Evolutionary conservation across 2,329 filamentous ascomycete genomes (phyloP), one percentile per base, ranked within the genome.

Genomic region (Aspergillus versicolor): DNA sequence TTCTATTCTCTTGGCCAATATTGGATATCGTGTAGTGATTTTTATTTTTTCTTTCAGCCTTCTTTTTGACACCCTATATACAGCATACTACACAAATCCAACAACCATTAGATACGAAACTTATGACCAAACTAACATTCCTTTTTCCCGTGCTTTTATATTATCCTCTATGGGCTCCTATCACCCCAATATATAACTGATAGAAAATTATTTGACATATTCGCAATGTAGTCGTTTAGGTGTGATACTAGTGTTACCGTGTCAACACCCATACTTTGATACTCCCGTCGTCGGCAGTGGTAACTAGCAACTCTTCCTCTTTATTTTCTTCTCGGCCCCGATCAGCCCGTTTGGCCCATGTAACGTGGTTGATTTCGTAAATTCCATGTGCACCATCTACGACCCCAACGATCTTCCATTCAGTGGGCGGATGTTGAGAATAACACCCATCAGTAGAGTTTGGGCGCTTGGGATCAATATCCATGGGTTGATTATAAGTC

Each of bases 281-380:
- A 52, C 89, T 81, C 0, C 94, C 94, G 75, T 97, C 92, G 71
- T 99, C 94, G 0, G 93, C 94, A 0, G 92, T 96, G 15, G 89
- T 94, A 19, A 97, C 79, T 46, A 99, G 79, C 71, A 97, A 88
- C 76, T 97, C 93, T 66, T 96, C 80, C 2, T 83, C 81, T n/a
- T 63, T 61, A 8, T 59, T 61, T 76, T 80, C 69, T 81, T 81
- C 1, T 78, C 87, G 49, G 81, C 62, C 64, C 41, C 69, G 80
- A 71, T 96, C 92, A 56, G 85, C 89, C 56, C 92, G 82, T 65
- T 82, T 84, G 63, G 91, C 92, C 94, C 94, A 99, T 2, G 85
- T 86, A 48, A 94, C 83, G 73, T 97, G 92, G 68, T 99, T 99
- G 62, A 97, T 83, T 75, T 99, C 94, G 69, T 93, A 97, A 2